Evolutionary conservation across 106 monocot genomes (phyloP), one percentile per base, ranked within the genome.

Genomic region (Apostasia shenzhenica): DNA sequence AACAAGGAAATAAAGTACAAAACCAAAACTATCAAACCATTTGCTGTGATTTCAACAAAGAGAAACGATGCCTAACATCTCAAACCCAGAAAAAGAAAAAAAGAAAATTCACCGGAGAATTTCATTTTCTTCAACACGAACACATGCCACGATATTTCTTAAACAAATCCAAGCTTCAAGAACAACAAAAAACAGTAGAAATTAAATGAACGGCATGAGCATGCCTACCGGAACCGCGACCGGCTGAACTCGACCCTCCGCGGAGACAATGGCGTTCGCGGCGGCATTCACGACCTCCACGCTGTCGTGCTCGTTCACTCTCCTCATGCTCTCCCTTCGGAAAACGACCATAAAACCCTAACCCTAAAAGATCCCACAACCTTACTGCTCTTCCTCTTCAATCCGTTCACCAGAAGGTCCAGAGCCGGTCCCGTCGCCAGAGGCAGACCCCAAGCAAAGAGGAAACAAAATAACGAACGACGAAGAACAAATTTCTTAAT

Each of bases 251-350:
- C 88, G 81, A 65, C 77, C 73, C 71, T 80, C 85, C 0, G 80
- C 80, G 0, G 79, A 73, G 38, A 71, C 65, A 45, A 89, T 82
- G 39, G 88, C 88, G 46, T 57, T 80, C 39, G 88, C 85, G 8
- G 88, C 85, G 5, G 88, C 88, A 72, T 82, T 84, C 72, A 89
- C 84, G 41, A 79, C 80, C 46, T 89, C 88, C 54, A 80, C 79
- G 77, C 82, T 85, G 67, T 71, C 77, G 66, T 75, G 73, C 48
- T 59, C 72, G 57, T 70, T 79, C 59, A 54, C 69, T n/a, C 82
- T 66, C 10, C 68, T 80, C 79, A 82, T 82, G n/a, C 67, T 12
- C 26, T 43, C 26, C 70, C 67, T 55, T 45, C 41, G 26, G 41
- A 51, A 62, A 53, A 39, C 8, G 41, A 41, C 10, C 48, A 42